phyloP scores from a whole-genome alignment of 768 basidiomycete genomes.

The Lactarius sanguifluus region DNA sequence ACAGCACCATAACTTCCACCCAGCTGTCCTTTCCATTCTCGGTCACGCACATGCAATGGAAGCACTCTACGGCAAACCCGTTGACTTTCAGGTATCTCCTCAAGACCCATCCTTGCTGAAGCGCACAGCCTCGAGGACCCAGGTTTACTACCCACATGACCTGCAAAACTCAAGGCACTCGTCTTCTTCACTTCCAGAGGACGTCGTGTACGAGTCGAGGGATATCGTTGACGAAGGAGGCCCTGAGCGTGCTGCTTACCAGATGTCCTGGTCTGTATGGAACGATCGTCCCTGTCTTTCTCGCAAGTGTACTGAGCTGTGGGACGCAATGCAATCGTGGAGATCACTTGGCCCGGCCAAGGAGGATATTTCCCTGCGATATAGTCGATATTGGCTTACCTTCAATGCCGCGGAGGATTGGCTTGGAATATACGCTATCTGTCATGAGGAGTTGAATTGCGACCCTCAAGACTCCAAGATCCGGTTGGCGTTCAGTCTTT shows the following conservation, averaged over 20 bases:
- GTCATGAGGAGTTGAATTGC: not conserved
- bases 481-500: slow-evolving; percentile 8
- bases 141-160: slow-evolving; percentile 7
- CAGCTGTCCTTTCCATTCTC: not conserved
- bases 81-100: not conserved
- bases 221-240: not conserved
- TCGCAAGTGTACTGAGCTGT: not conserved
- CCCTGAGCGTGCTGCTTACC: slow-evolving; percentile 1
- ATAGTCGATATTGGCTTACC: slow-evolving; percentile 16
- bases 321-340: slow-evolving; percentile 5
- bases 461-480: not conserved
- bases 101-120: not conserved
- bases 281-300: not conserved
- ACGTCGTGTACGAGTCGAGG: slow-evolving; percentile 6
- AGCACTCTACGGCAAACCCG: not conserved
- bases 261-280: slow-evolving; percentile 5
- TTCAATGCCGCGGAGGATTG: slow-evolving; percentile 14
- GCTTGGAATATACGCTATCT: not conserved
- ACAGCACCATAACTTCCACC: slow-evolving; percentile 14
- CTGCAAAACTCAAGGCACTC: not conserved
- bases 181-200: not conserved
- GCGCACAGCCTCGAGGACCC: slow-evolving; percentile 10
- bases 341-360: slow-evolving; percentile 1
- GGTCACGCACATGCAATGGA: slow-evolving; percentile 8
- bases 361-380: not conserved